Evolutionary conservation across 2,329 filamentous ascomycete genomes (phyloP).

Genomic region (Alternaria rosae): DNA sequence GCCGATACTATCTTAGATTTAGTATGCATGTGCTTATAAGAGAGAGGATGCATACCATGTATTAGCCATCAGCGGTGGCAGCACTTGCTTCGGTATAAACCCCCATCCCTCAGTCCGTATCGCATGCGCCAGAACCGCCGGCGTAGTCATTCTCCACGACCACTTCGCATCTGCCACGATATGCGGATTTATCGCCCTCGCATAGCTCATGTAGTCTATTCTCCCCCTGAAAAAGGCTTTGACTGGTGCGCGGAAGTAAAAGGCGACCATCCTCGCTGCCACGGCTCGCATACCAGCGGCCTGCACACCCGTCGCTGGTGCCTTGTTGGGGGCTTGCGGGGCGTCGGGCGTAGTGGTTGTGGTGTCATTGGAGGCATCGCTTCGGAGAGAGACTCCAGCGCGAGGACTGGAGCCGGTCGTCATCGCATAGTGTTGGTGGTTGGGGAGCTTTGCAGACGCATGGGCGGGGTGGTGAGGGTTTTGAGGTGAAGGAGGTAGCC

Average conservation of each 20-base stretch:
- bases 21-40: neutral
- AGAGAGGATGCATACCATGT: slow-evolving; percentile 59
- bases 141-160: slow-evolving; percentile 72
- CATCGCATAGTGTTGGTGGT: slow-evolving; percentile 46
- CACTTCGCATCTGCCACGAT: slow-evolving; percentile 58
- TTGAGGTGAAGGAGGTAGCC: slow-evolving; percentile 12
- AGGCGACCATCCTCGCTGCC: slow-evolving; percentile 82
- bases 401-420: slow-evolving; percentile 45
- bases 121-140: slow-evolving; percentile 72
- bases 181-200: slow-evolving; percentile 67
- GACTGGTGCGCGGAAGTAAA: slow-evolving; percentile 89
- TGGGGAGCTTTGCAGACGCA: slow-evolving; percentile 25
- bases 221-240: slow-evolving; percentile 92
- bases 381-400: slow-evolving; percentile 41
- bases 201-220: slow-evolving; percentile 80
- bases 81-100: slow-evolving; percentile 77
- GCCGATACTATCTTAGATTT: slow-evolving; percentile 61
- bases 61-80: slow-evolving; percentile 78
- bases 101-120: slow-evolving; percentile 75
- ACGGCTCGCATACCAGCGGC: slow-evolving; percentile 85
- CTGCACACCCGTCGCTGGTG: slow-evolving; percentile 75
- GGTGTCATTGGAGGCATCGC: slow-evolving; percentile 23
- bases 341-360: slow-evolving; percentile 19
- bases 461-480: slow-evolving; percentile 9
- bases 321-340: slow-evolving; percentile 57